phyloP scores from a whole-genome alignment of 2,329 filamentous ascomycete genomes.

The Keithomyces neogunnii region DNA sequence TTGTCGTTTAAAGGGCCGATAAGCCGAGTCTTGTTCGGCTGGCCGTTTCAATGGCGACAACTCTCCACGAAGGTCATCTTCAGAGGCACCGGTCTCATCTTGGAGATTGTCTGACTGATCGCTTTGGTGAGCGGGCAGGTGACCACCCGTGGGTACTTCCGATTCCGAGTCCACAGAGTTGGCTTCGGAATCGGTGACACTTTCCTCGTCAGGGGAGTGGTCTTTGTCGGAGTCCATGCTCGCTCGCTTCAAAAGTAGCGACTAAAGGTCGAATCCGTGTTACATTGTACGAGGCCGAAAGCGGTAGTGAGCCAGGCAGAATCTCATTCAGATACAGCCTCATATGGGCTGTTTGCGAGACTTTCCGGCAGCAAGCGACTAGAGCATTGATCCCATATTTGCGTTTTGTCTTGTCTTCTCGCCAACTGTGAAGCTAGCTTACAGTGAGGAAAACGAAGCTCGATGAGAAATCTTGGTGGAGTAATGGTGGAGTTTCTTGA shows the following conservation, averaged over 20 bases:
- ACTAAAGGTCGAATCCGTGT: constrained; percentile 11
- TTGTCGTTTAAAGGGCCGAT: constrained; percentile 35
- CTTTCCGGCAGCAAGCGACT: too few relatives aligned
- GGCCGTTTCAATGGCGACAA: constrained; percentile 21
- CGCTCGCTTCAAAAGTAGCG: constrained; percentile 10
- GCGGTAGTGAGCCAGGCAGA: too few relatives aligned
- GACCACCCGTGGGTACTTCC: background rate
- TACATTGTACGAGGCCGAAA: constrained; percentile 19
- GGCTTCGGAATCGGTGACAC: background rate
- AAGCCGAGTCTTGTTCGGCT: constrained; percentile 14
- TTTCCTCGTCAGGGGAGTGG: constrained; percentile 7
- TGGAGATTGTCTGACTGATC: constrained; percentile 4
- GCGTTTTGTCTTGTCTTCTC: background rate
- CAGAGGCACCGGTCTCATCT: background rate
- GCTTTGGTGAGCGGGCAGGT: background rate
- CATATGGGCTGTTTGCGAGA: too few relatives aligned
- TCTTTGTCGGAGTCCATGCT: constrained; percentile 23
- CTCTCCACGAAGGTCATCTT: constrained; percentile 5
- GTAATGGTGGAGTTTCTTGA: background rate
- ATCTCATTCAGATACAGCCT: too few relatives aligned
- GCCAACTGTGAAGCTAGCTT: background rate
- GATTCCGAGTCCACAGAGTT: background rate
- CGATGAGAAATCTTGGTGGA: background rate
- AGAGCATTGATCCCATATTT: too few relatives aligned
- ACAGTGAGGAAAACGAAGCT: background rate